Percentiles rank a stretch among this genome's conserved stretches.
Conservation (phyloP, 2,329 filamentous ascomycete species). For the Beauveria pseudobassiana region DNA sequence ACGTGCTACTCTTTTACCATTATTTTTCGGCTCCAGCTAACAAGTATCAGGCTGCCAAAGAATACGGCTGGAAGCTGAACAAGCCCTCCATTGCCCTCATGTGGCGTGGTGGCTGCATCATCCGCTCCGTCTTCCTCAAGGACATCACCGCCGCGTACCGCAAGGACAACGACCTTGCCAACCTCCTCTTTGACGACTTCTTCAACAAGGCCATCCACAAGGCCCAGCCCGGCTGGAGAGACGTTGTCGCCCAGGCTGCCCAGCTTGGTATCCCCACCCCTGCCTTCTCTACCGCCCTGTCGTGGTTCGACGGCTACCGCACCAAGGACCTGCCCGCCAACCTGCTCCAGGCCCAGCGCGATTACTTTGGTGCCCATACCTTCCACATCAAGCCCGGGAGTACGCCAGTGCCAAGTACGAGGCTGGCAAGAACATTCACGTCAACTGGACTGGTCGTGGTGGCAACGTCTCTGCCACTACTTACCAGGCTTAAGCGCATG, state of each 20-base stretch:
- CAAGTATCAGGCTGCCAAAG: conserved; percentile 68
- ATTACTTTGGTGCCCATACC: conserved; percentile 97
- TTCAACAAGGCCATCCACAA: conserved; percentile 99
- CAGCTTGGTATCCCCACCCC: conserved; percentile 93
- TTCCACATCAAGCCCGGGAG: conserved; percentile 85
- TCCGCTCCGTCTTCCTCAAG: conserved; percentile 99
- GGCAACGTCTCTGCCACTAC: conserved; percentile 96
- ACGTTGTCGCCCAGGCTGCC: conserved; percentile 84
- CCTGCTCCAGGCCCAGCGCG: conserved; percentile 95
- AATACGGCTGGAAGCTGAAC: conserved; percentile 98
- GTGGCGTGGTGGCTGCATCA: conserved; percentile 99
- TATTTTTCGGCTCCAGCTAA: neutral
- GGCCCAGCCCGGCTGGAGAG: conserved; percentile 87
- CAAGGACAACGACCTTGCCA: conserved; percentile 88
- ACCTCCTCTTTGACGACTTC: conserved; percentile 97
- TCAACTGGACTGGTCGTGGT: conserved; percentile 99
- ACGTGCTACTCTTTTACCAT: conserved; percentile 27
- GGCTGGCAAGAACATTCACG: conserved; percentile 83
- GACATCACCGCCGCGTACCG: conserved; percentile 98
- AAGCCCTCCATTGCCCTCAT: conserved; percentile 99
- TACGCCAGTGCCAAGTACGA: conserved; percentile 70
- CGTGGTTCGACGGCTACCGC: conserved; percentile 98
- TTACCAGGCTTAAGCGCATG: conserved; percentile 73
- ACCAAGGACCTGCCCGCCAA: conserved; percentile 96
- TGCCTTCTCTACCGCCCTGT: conserved; percentile 92